These are phyloP conservation scores for Lactifluus pinguis DNA, from an alignment of 768 basidiomycete species.

Conservation along the genomic window DNA sequence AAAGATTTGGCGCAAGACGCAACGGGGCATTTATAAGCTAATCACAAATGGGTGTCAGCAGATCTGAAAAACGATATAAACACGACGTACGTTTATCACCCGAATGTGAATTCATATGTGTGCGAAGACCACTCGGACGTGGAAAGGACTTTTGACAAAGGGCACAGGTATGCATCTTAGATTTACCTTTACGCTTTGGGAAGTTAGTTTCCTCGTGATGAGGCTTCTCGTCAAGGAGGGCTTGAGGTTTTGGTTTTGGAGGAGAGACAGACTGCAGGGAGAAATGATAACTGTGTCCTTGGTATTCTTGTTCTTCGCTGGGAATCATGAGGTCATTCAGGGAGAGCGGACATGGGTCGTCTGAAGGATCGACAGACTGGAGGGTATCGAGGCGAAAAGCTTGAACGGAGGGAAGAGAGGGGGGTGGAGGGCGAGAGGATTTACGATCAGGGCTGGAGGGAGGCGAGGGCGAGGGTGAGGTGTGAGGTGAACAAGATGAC, in stretches of 20 bases:
- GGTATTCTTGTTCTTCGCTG: slow-evolving; percentile 16
- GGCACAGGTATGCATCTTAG: slow-evolving; percentile 34
- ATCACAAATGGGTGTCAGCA: not conserved
- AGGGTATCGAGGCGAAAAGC: slow-evolving; percentile 15
- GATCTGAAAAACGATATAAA: not conserved
- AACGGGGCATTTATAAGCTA: slow-evolving; percentile 42
- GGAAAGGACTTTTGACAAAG: slow-evolving; percentile 33
- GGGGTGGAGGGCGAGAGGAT: not conserved
- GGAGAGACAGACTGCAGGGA: slow-evolving; percentile 6
- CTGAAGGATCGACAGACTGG: slow-evolving; percentile 15
- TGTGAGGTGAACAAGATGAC: not conserved
- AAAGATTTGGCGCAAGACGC: slow-evolving; percentile 57
- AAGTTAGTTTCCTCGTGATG: not conserved
- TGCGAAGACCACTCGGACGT: slow-evolving; percentile 34
- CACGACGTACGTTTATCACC: slow-evolving; percentile 33
- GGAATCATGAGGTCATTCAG: slow-evolving; percentile 16
- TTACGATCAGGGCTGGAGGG: slow-evolving; percentile 7
- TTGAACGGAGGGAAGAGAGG: slow-evolving; percentile 11
- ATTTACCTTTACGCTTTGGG: slow-evolving; percentile 23
- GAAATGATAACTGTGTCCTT: slow-evolving; percentile 17
- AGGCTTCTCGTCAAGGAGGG: not conserved
- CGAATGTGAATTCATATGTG: slow-evolving; percentile 38
- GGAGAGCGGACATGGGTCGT: slow-evolving; percentile 20
- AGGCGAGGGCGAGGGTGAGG: slow-evolving; percentile 10
- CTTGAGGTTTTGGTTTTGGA: not conserved